Conservation (phyloP, 2,329 filamentous ascomycete genomes). For the Sporothrix inflata region DNA sequence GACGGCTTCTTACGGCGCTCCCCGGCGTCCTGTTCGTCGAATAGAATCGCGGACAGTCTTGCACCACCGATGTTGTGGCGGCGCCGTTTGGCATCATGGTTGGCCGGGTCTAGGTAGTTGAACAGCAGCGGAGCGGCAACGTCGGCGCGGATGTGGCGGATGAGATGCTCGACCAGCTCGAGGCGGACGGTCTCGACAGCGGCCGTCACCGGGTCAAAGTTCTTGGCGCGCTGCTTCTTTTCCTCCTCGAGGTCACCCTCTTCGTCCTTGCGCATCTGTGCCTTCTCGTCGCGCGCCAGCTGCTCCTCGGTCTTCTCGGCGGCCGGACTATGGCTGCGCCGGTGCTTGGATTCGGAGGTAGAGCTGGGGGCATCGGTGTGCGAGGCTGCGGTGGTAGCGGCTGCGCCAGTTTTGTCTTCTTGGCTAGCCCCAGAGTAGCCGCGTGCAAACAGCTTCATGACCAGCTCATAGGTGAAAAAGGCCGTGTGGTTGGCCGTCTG, state of each 20-base stretch:
- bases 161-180: slow-evolving; percentile 83
- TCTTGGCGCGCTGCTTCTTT: slow-evolving; percentile 81
- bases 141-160: slow-evolving; percentile 85
- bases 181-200: slow-evolving; percentile 77
- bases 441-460: slow-evolving; percentile 74
- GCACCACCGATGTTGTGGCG: slow-evolving; percentile 77
- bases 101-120: slow-evolving; percentile 78
- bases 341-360: slow-evolving; percentile 30
- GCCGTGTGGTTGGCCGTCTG: slow-evolving; percentile 76
- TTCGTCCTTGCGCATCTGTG: slow-evolving; percentile 69
- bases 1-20: slow-evolving; percentile 53
- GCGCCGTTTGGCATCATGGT: slow-evolving; percentile 77
- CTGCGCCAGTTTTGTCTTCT: not conserved
- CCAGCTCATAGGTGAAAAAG: slow-evolving; percentile 90
- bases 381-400: not conserved
- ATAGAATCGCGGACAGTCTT: slow-evolving; percentile 50
- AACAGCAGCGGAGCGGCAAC: slow-evolving; percentile 81
- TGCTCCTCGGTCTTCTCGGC: slow-evolving; percentile 48
- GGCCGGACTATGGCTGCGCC: slow-evolving; percentile 38
- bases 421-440: slow-evolving; percentile 31
- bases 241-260: slow-evolving; percentile 86
- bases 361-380: slow-evolving; percentile 12
- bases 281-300: slow-evolving; percentile 62
- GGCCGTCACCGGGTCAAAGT: slow-evolving; percentile 87
- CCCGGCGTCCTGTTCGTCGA: slow-evolving; percentile 61